These are phyloP conservation scores for Mycena belliarum DNA, from an alignment of 768 basidiomycete genomes.

Conservation along the genomic window DNA sequence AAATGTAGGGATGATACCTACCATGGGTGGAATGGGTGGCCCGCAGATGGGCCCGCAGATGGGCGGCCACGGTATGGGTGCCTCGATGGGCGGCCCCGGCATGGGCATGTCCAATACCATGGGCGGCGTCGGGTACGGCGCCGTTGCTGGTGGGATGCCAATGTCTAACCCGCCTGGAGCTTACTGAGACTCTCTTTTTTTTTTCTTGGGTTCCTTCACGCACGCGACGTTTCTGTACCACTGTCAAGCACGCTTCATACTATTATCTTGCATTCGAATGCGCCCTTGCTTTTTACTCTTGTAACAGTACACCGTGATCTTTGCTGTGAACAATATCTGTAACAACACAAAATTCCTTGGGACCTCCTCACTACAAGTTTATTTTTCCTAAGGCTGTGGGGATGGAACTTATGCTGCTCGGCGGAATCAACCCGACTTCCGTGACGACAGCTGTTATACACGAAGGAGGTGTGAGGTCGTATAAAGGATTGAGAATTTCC, in stretches of 20 bases:
- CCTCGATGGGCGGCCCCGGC: not conserved
- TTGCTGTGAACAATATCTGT: not conserved
- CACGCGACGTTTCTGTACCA: not conserved
- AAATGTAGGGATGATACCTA: not conserved
- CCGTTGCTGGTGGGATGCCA: conserved; percentile 16
- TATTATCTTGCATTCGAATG: no score
- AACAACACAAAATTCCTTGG: no score
- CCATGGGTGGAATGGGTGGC: not conserved
- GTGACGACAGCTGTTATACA: conserved; percentile 96
- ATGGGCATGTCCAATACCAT: not conserved
- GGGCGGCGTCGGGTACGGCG: conserved; percentile 7
- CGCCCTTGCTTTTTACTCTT: not conserved
- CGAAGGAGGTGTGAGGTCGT: conserved; percentile 90
- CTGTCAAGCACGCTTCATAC: conserved; percentile 4
- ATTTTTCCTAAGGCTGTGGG: conserved; percentile 66
- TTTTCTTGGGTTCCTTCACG: not conserved
- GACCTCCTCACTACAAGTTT: conserved; percentile 42
- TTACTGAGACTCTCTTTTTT: no score
- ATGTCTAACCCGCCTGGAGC: conserved; percentile 15
- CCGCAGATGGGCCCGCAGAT: not conserved
- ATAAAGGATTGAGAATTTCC: conserved; percentile 83
- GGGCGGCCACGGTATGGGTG: not conserved
- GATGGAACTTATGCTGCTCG: conserved; percentile 86
- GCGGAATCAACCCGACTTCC: conserved; percentile 94
- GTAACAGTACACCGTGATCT: not conserved